These are phyloP conservation scores for Hyparrhenia diplandra DNA, from an alignment of 176 grass and related monocot species.

Conservation along the genomic window DNA sequence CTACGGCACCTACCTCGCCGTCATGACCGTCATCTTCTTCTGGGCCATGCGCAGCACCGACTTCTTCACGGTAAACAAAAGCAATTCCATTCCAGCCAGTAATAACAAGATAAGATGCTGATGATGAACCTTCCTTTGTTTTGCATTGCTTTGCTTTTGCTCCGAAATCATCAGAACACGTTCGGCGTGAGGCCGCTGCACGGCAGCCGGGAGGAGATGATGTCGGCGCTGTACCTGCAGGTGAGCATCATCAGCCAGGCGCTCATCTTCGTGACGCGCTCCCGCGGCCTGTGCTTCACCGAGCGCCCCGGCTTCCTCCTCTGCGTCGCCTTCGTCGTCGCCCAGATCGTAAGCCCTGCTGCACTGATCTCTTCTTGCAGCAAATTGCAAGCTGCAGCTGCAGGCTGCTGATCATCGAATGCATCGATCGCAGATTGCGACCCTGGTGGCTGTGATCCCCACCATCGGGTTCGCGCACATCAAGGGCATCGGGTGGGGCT, in stretches of 20 bases:
- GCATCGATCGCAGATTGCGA: conserved; percentile 46
- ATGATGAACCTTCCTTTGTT: no score
- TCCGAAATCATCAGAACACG: no score
- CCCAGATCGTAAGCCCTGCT: conserved; percentile 72
- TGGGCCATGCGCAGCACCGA: conserved; percentile 82
- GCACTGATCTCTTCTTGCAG: no score
- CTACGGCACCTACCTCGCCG: conserved; percentile 71
- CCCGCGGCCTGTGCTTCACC: conserved; percentile 48
- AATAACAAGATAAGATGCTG: no score
- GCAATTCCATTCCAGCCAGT: background rate
- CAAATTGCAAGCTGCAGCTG: background rate
- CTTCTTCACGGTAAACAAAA: conserved; percentile 60
- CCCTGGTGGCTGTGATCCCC: conserved; percentile 59
- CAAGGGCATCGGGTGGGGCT: conserved; percentile 76
- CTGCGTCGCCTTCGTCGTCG: conserved; percentile 60
- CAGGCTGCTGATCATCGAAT: no score
- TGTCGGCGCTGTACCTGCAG: conserved; percentile 93
- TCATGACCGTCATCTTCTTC: conserved; percentile 97
- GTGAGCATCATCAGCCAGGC: conserved; percentile 98
- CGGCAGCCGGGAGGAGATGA: conserved; percentile 52
- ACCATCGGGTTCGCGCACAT: conserved; percentile 61
- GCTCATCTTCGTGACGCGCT: conserved; percentile 95
- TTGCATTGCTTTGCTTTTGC: no score
- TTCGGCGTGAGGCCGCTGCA: conserved; percentile 61
- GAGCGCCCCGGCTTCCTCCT: conserved; percentile 76